Evolutionary conservation across 2,329 filamentous ascomycete genomes (phyloP).

Genomic region (Fusarium tricinctum): DNA sequence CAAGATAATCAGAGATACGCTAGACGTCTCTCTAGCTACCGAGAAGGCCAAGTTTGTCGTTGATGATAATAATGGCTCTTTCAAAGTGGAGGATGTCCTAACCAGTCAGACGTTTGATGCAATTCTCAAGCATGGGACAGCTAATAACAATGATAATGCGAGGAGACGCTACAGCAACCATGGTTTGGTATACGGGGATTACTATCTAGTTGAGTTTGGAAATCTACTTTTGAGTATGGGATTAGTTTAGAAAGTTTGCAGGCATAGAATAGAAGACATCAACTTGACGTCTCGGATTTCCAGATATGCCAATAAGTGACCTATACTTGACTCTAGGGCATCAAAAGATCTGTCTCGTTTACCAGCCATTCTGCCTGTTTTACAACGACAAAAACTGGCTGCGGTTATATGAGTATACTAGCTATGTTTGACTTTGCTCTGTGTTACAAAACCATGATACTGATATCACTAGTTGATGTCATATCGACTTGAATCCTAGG

Average conservation of each 20-base stretch:
- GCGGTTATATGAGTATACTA: too few relatives aligned
- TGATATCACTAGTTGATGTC: too few relatives aligned
- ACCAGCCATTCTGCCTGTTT: too few relatives aligned
- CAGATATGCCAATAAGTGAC: too few relatives aligned
- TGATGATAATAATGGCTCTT: constrained; percentile 16
- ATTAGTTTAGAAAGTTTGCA: background rate
- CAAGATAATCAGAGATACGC: constrained; percentile 49
- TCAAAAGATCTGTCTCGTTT: too few relatives aligned
- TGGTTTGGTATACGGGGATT: constrained; percentile 65
- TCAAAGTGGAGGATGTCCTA: constrained; percentile 26
- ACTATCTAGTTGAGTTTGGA: constrained; percentile 62
- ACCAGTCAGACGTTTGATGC: constrained; percentile 46
- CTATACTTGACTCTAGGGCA: too few relatives aligned
- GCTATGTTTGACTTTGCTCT: too few relatives aligned
- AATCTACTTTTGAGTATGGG: constrained; percentile 61
- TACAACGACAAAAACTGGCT: too few relatives aligned
- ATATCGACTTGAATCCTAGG: too few relatives aligned
- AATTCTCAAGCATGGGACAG: constrained; percentile 52
- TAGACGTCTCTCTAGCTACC: constrained; percentile 15
- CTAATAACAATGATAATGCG: constrained; percentile 52
- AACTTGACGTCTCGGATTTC: too few relatives aligned
- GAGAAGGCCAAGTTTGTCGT: constrained; percentile 44
- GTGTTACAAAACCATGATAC: too few relatives aligned
- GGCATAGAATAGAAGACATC: too few relatives aligned
- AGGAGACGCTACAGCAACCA: constrained; percentile 52